These are phyloP conservation scores for Trypanosoma lewisi DNA, from an alignment of 208 protist genomes.

Conservation along the genomic window DNA sequence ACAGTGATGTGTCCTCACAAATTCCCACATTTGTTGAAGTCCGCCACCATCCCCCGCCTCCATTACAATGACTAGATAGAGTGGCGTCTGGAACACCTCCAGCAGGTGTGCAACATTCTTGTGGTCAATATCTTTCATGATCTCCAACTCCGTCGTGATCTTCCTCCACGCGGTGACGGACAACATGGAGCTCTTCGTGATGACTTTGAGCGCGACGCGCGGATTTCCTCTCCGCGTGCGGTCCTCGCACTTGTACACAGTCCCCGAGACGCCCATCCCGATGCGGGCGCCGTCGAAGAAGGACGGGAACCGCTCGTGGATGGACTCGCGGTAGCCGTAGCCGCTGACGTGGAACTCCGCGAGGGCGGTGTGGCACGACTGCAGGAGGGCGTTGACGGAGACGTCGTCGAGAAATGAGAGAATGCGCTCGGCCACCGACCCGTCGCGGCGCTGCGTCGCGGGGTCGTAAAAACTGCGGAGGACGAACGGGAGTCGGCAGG, in stretches of 20 bases:
- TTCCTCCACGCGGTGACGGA: constrained; percentile 44
- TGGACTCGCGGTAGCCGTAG: constrained; percentile 38
- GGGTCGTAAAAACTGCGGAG: constrained; percentile 48
- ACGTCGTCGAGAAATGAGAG: constrained; percentile 45
- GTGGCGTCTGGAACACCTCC: constrained; percentile 71
- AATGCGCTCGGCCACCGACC: constrained; percentile 39
- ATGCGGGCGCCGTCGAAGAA: constrained; percentile 65
- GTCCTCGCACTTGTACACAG: constrained; percentile 80
- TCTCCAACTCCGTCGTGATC: constrained; percentile 49
- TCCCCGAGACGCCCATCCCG: constrained; percentile 60
- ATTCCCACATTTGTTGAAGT: constrained; percentile 46
- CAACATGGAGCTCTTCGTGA: constrained; percentile 37
- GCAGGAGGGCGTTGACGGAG: constrained; percentile 49
- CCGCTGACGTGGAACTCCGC: constrained; percentile 46
- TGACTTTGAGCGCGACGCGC: constrained; percentile 61
- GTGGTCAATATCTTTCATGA: constrained; percentile 48
- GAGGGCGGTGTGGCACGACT: constrained; percentile 56
- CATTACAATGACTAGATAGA: constrained; percentile 65
- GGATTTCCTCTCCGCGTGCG: constrained; percentile 23
- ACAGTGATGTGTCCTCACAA: constrained; percentile 32
- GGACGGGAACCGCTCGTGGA: constrained; percentile 64
- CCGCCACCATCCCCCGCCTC: constrained; percentile 70
- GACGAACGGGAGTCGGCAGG: constrained; percentile 56
- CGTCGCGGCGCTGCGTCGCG: constrained; percentile 28
- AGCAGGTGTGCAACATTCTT: constrained; percentile 50